Percentiles rank a stretch among this genome's conserved stretches.
phyloP scores from a whole-genome alignment of 129 eudicot genomes.

The Artemisia tridentata region DNA sequence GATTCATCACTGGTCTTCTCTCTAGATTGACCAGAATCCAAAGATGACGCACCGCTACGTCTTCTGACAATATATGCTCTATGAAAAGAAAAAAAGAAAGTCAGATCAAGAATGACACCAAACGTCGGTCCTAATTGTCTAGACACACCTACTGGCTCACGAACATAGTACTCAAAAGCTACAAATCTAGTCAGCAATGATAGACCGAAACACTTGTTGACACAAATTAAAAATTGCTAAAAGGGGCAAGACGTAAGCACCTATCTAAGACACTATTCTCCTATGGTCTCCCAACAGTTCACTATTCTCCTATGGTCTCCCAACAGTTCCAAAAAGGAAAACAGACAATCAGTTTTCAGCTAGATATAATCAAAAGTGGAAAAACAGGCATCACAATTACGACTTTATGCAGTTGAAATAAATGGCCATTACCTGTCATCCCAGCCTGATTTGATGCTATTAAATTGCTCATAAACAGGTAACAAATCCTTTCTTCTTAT shows the following conservation, averaged over 20 bases:
- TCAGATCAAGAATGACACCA: conserved; percentile 13
- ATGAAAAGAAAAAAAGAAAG: conserved; percentile 21
- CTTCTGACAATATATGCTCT: conserved; percentile 36
- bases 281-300: too few relatives aligned
- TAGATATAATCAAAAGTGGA: background rate
- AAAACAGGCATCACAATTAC: background rate
- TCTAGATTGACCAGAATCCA: conserved; percentile 32
- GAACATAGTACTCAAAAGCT: background rate
- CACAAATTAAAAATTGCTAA: background rate
- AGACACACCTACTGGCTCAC: background rate
- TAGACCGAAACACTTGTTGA: background rate
- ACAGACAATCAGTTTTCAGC: background rate
- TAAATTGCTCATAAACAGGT: conserved; percentile 52
- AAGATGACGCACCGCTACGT: conserved; percentile 21
- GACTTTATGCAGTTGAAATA: background rate
- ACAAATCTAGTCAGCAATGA: background rate
- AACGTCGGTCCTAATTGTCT: background rate
- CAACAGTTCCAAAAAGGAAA: background rate
- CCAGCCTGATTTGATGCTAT: conserved; percentile 48
- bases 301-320: too few relatives aligned
- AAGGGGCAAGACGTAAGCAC: too few relatives aligned
- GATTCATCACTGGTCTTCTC: conserved; percentile 46
- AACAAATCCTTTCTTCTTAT: conserved; percentile 48
- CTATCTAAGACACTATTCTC: background rate
- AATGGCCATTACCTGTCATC: conserved; percentile 49